These are phyloP conservation scores for Russula earlei DNA, from an alignment of 768 basidiomycete genomes.

Conservation along the genomic window DNA sequence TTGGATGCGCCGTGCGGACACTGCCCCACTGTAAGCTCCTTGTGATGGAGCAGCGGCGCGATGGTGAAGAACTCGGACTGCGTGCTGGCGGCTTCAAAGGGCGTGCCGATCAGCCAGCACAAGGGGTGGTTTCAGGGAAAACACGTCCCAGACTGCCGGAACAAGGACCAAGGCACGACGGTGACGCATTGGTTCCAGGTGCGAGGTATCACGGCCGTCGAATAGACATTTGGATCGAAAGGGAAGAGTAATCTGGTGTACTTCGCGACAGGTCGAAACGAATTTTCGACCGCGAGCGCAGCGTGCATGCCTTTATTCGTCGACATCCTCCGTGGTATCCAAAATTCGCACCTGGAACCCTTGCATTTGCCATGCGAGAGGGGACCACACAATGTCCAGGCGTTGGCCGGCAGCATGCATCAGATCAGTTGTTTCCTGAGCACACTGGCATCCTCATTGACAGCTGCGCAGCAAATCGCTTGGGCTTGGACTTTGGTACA, in stretches of 20 bases:
- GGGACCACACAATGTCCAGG: too few species aligned
- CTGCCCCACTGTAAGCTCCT: background rate
- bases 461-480: background rate
- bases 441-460: background rate
- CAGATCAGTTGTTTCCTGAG: constrained; percentile 3
- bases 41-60: background rate
- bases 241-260: background rate
- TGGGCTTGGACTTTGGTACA: too few species aligned
- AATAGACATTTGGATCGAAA: constrained; percentile 4
- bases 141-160: background rate
- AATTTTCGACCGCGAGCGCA: background rate
- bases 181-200: background rate
- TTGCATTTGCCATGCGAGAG: too few species aligned
- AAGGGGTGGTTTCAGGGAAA: constrained; percentile 1
- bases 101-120: background rate
- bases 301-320: constrained; percentile 4
- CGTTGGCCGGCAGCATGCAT: too few species aligned
- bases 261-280: background rate
- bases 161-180: background rate
- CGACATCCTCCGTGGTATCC: background rate
- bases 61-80: background rate
- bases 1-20: background rate
- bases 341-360: too few species aligned
- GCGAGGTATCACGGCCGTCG: background rate
- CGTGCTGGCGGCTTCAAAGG: background rate